Evolutionary conservation across 2,329 filamentous ascomycete genomes (phyloP), one percentile per base, ranked within the genome.

Genomic region (Fonsecaea pugnacius): DNA sequence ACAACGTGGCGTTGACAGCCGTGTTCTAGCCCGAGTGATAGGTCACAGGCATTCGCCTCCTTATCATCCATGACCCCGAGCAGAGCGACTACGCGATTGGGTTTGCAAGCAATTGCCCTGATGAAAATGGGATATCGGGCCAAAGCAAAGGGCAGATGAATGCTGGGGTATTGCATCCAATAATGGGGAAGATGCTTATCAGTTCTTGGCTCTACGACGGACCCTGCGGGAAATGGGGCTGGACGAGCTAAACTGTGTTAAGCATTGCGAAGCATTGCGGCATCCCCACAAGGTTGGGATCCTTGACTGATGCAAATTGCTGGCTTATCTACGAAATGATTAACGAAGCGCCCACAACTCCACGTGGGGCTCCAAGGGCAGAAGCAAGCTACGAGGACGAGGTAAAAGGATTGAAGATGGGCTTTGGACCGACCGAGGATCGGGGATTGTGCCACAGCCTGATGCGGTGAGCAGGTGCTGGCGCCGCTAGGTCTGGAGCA

Each of bases 161-260:
- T 46, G 38, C 60, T 59, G 58, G 58, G 64, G 61, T 43, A 55
- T 32, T 43, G 48, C 40, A 55, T 46, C 66, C 66, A 68, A 68
- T 68, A 30, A 55, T 63, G 58, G 53, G 52, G 63, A 57, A 48
- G 54, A 60, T 62, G 60, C 66, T 68, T 68, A 68, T 68, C 66
- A 66, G 63, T 54, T 38, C 66, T 68, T 66, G 58, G 63, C 64
- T 38, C 33, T 3, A 16, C 5, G 36, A 14, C 24, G 38, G 12
- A 18, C 32, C 51, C 27, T 27, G 52, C 43, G 43, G 43, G 43
- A 24, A 30, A 50, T 24, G 33, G n/a, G 35, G 27, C 59, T 58
- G 66, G 56, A 10, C 30, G 33, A 32, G n/a, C 21, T 66, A 66
- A 65, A 55, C 63, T 68, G 18, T 50, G 58, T 54, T 62, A 68